Evolutionary conservation across 2,329 filamentous ascomycete species (phyloP).

Genomic region (Colletotrichum caudatum): DNA sequence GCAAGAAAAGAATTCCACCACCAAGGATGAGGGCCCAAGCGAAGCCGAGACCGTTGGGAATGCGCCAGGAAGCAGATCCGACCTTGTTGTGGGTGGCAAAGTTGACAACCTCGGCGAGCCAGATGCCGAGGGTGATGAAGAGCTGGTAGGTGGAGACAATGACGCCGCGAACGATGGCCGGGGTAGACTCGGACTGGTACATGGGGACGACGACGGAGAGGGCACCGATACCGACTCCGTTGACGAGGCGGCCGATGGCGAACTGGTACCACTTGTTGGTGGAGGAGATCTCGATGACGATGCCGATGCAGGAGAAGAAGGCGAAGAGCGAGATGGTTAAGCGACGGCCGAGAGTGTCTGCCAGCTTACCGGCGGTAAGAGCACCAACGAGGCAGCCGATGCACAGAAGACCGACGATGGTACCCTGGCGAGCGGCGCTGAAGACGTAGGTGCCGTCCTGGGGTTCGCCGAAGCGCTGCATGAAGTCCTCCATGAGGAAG

Average conservation of each 20-base stretch:
- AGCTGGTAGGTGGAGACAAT: conserved; percentile 76
- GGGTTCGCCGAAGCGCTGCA: conserved; percentile 63
- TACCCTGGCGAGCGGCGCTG: conserved; percentile 70
- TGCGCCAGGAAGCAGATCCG: conserved; percentile 69
- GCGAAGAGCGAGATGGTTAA: conserved; percentile 72
- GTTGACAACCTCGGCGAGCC: conserved; percentile 68
- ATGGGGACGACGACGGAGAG: conserved; percentile 74
- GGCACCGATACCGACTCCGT: conserved; percentile 73
- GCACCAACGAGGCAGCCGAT: conserved; percentile 71
- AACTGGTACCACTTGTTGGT: conserved; percentile 70
- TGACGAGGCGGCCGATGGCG: conserved; percentile 73
- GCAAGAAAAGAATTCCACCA: conserved; percentile 63
- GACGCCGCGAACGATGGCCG: conserved; percentile 72
- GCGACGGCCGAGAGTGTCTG: conserved; percentile 71
- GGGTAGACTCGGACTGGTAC: conserved; percentile 76
- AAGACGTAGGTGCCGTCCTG: conserved; percentile 60
- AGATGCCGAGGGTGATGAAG: conserved; percentile 77
- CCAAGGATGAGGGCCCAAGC: conserved; percentile 67
- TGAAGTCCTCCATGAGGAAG: conserved; percentile 70
- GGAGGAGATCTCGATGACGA: conserved; percentile 72
- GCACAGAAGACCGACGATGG: conserved; percentile 72
- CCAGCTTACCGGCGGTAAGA: conserved; percentile 68
- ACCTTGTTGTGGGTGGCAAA: conserved; percentile 66
- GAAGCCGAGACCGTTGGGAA: conserved; percentile 69
- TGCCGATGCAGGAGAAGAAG: conserved; percentile 73